Evolutionary conservation across 208 protist genomes (phyloP).

Genomic region (Baffinella frigidus): DNA sequence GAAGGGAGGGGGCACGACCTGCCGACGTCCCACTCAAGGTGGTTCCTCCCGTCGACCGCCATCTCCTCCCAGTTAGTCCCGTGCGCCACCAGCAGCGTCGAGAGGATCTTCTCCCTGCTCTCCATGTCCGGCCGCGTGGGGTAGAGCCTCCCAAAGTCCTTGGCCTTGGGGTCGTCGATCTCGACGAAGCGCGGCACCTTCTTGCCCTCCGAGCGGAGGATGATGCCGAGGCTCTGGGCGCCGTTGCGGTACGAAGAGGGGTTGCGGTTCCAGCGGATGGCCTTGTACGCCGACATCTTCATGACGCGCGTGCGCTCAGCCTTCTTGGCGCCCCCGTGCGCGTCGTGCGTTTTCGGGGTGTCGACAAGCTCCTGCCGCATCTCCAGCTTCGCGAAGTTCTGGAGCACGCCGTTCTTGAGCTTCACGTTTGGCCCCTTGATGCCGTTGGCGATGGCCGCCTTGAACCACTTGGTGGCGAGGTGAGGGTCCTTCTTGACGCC

Average conservation of each 20-base stretch:
- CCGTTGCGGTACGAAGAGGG: not conserved
- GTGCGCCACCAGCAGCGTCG: conserved; percentile 1
- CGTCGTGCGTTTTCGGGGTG: not conserved
- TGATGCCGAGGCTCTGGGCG: not conserved
- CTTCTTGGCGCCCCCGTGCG: not conserved
- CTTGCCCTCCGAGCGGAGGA: not conserved
- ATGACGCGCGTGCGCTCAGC: not conserved
- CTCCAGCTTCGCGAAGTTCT: not conserved
- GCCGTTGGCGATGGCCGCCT: not conserved
- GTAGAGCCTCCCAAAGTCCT: not conserved
- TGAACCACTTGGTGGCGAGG: not conserved
- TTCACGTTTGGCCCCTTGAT: not conserved
- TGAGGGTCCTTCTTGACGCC: not conserved
- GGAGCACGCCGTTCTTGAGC: not conserved
- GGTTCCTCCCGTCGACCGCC: not conserved
- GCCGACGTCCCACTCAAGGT: not conserved
- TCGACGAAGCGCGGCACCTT: not conserved
- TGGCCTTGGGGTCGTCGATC: not conserved
- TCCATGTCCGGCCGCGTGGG: not conserved
- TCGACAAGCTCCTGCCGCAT: not conserved
- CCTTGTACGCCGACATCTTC: not conserved
- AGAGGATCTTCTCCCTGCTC: not conserved
- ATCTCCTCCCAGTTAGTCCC: conserved; percentile 14
- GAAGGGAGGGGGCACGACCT: too few relatives aligned
- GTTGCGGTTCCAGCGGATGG: conserved; percentile 29